Evolutionary conservation across 2,329 filamentous ascomycete species (phyloP), one percentile per base, ranked within the genome.

Genomic region (Aspergillus felis): DNA sequence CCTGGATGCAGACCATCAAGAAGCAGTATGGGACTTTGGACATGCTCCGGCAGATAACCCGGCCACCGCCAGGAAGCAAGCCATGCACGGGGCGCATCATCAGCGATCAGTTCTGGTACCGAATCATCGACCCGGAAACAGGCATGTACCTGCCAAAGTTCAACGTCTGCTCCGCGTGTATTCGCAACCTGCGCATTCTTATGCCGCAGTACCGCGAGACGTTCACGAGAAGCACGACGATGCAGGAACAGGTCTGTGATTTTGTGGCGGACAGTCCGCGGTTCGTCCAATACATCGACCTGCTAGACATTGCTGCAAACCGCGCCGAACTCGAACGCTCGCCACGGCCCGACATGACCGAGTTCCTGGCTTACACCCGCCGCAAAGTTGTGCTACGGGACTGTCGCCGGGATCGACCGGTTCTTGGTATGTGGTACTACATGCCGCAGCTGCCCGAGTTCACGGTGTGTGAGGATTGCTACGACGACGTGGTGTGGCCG

Each of bases 391-490:
- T 77, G 4, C 73, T 84, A 28, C 79, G 82, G 3, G 85, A 91
- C 68, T 95, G 91, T 68, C 78, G 79, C 22, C 81, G 85, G 35
- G 85, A 89, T 68, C 82, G 80, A n/a, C 79, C 85, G 4, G 74
- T 88, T 2, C 72, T 79, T n/a, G 82, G 85, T 55, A 82, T 81
- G 12, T 97, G 92, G 92, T 87, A 95, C 71, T 86, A 84, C 55
- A 91, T 95, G 71, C 85, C 89, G 0, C 80, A 84, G 14, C 77
- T 95, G 0, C 90, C 89, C 0, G 84, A 92, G 50, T 85, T 96
- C 66, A 91, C 89, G 0, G 87, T 96, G 3, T 97, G 92, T 73
- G 86, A 89, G 62, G 90, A 93, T 72, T 97, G 92, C 72, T 96
- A 89, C 70, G 84, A 90, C 17, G 86, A 91, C 24, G 83, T 91